A percentile compares a stretch with the other conserved stretches of the same genome.
phyloP scores from a whole-genome alignment of 2,329 filamentous ascomycete genomes.

The Mycogone perniciosa region DNA sequence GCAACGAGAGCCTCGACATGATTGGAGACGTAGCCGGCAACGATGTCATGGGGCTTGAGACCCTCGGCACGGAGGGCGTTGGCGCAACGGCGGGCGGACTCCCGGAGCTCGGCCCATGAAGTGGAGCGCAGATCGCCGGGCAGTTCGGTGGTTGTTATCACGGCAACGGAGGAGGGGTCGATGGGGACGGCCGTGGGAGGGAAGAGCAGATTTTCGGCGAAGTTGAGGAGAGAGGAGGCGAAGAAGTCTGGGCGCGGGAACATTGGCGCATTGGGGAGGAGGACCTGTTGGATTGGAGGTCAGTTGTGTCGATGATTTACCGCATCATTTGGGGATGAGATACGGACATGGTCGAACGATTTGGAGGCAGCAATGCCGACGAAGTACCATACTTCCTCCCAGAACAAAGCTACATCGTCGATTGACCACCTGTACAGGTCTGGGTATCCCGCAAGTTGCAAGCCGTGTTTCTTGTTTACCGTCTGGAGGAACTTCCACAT shows the following conservation, averaged over 20 bases:
- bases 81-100: constrained; percentile 68
- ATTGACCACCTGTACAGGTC: constrained; percentile 84
- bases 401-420: constrained; percentile 67
- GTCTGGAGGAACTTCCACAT: constrained; percentile 66
- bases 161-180: constrained; percentile 56
- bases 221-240: constrained; percentile 71
- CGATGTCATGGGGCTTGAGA: constrained; percentile 49
- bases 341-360: constrained; percentile 51
- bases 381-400: constrained; percentile 80
- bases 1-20: constrained; percentile 81
- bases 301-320: not conserved
- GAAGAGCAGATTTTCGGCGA: constrained; percentile 90
- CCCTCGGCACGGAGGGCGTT: constrained; percentile 62
- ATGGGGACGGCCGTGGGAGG: constrained; percentile 42
- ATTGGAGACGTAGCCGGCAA: constrained; percentile 80
- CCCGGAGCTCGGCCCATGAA: constrained; percentile 75
- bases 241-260: constrained; percentile 89
- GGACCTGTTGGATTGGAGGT: constrained; percentile 43
- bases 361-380: constrained; percentile 66
- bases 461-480: constrained; percentile 60
- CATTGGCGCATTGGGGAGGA: constrained; percentile 62
- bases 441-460: constrained; percentile 60
- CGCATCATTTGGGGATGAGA: not conserved
- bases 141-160: constrained; percentile 75
- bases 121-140: constrained; percentile 49